A percentile compares a stretch with the other conserved stretches of the same genome.
Evolutionary conservation across 768 basidiomycete species (phyloP).

Genomic region (Suillus bovinus): DNA sequence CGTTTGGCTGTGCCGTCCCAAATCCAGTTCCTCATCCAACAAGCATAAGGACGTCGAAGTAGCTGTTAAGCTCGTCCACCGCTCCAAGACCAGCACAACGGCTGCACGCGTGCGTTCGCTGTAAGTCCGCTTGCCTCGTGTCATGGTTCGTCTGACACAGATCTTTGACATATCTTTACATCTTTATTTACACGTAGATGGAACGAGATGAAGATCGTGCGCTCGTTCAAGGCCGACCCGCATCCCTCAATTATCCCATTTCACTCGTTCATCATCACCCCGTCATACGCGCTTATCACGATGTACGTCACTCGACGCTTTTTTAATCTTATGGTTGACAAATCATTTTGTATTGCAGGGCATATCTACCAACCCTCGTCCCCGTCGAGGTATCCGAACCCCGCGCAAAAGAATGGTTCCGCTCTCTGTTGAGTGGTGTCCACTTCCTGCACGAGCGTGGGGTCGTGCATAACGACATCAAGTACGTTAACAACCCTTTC

Average conservation of each 20-base stretch:
- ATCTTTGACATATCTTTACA: not conserved
- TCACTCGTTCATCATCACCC: slow-evolving; percentile 91
- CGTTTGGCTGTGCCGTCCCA: slow-evolving; percentile 79
- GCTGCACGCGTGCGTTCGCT: slow-evolving; percentile 88
- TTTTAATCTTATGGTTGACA: slow-evolving; percentile 13
- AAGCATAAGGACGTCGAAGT: slow-evolving; percentile 54
- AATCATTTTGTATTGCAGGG: slow-evolving; percentile 48
- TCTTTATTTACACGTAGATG: slow-evolving; percentile 50
- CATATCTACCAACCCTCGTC: slow-evolving; percentile 80
- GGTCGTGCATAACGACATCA: slow-evolving; percentile 93
- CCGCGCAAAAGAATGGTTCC: slow-evolving; percentile 81
- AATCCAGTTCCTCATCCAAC: slow-evolving; percentile 41
- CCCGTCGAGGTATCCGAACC: slow-evolving; percentile 85
- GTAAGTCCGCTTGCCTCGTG: slow-evolving; percentile 42
- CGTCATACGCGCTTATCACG: slow-evolving; percentile 88
- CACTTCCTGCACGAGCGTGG: slow-evolving; percentile 83
- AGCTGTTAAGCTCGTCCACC: slow-evolving; percentile 93
- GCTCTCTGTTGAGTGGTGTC: slow-evolving; percentile 76
- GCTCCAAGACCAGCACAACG: slow-evolving; percentile 77
- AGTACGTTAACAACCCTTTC: slow-evolving; percentile 47
- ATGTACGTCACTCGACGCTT: slow-evolving; percentile 57
- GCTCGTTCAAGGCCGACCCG: slow-evolving; percentile 77
- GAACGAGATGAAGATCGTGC: slow-evolving; percentile 98
- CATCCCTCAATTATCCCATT: slow-evolving; percentile 94
- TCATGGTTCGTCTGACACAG: slow-evolving; percentile 2